Conservation (phyloP, 768 basidiomycete genomes). For the Lentinula raphanica region DNA sequence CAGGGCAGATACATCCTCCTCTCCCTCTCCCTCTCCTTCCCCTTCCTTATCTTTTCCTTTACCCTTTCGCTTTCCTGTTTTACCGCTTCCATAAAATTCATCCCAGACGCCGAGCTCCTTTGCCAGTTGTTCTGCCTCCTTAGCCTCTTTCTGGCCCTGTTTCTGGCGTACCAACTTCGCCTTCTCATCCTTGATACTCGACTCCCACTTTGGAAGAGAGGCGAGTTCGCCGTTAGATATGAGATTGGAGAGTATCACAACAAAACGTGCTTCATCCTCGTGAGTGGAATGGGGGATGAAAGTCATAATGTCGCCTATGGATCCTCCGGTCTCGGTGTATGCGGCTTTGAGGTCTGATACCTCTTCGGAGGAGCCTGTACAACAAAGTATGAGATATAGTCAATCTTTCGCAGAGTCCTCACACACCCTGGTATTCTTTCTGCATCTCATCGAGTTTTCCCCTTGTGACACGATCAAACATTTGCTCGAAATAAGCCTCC, state of each 20-base stretch:
- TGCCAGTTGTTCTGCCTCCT: slow-evolving; percentile 78
- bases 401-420: neutral
- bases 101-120: slow-evolving; percentile 93
- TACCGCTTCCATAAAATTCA: slow-evolving; percentile 81
- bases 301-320: slow-evolving; percentile 76
- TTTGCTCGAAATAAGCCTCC: slow-evolving; percentile 90
- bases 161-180: slow-evolving; percentile 69
- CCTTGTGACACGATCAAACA: slow-evolving; percentile 84
- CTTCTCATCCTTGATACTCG: slow-evolving; percentile 74
- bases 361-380: slow-evolving; percentile 81
- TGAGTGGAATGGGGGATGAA: slow-evolving; percentile 81
- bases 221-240: slow-evolving; percentile 59
- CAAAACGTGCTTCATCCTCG: slow-evolving; percentile 83
- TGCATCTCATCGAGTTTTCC: slow-evolving; percentile 90
- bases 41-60: slow-evolving; percentile 29
- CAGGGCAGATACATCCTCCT: slow-evolving; percentile 63
- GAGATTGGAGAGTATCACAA: slow-evolving; percentile 58
- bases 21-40: slow-evolving; percentile 33
- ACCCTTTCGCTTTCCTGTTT: slow-evolving; percentile 51
- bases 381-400: neutral
- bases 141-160: slow-evolving; percentile 71
- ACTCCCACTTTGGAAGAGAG: slow-evolving; percentile 57
- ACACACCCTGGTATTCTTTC: slow-evolving; percentile 84
- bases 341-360: slow-evolving; percentile 69
- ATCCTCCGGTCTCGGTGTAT: slow-evolving; percentile 68